Evolutionary conservation across 2,329 filamentous ascomycete species (phyloP).

Genomic region (Capronia coronata): DNA sequence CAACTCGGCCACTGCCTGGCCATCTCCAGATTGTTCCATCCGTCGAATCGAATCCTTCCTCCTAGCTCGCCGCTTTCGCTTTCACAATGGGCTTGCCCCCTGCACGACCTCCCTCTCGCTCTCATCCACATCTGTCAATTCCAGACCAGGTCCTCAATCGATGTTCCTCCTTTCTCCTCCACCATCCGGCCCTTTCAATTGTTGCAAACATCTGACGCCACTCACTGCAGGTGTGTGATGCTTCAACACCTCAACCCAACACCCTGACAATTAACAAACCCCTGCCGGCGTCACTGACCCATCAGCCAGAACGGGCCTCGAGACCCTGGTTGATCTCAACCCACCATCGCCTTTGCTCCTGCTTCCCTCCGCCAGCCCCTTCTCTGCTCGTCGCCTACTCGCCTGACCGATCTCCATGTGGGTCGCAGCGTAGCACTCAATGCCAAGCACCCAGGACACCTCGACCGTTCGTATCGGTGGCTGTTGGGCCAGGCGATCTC

Average conservation of each 20-base stretch:
- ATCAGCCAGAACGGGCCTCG: neutral
- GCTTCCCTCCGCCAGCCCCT: neutral
- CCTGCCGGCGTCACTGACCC: conserved; percentile 2
- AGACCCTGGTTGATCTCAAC: neutral
- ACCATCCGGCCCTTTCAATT: too few species aligned
- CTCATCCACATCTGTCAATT: too few species aligned
- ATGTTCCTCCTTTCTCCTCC: too few species aligned
- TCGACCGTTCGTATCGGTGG: conserved; percentile 6
- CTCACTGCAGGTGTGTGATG: too few species aligned
- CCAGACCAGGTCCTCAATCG: too few species aligned
- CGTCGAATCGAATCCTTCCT: too few species aligned
- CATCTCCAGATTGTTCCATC: too few species aligned
- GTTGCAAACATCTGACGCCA: too few species aligned
- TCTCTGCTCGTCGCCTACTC: neutral
- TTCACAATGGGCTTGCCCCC: too few species aligned
- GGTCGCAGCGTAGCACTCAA: conserved; percentile 13
- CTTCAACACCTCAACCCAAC: conserved; percentile 1
- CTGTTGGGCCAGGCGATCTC: conserved; percentile 5
- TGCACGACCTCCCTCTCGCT: too few species aligned
- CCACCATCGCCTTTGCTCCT: neutral
- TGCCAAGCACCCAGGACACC: neutral
- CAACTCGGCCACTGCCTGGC: too few species aligned
- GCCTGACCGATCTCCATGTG: conserved; percentile 5
- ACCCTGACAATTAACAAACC: conserved; percentile 5
- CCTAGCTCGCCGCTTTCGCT: too few species aligned